These are phyloP conservation scores for Yarrowia sp. DNA, from an alignment of 805 yeast species.

Conservation along the genomic window DNA sequence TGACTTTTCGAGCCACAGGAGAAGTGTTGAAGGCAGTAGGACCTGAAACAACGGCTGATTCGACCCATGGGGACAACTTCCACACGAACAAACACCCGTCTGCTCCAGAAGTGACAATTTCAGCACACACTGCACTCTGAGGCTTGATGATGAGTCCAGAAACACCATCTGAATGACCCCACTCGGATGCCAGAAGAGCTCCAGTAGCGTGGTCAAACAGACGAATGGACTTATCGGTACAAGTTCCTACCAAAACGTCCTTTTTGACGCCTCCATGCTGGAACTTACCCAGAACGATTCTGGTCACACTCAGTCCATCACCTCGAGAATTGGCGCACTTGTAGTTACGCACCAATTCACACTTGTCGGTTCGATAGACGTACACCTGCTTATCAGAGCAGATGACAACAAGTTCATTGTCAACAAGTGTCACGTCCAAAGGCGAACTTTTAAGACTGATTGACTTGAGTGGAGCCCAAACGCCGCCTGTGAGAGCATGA, in stretches of 20 bases:
- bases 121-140: conserved; percentile 11
- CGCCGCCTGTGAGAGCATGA: conserved; percentile 49
- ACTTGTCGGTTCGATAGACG: conserved; percentile 52
- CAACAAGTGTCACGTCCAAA: conserved; percentile 42
- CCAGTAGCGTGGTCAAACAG: conserved; percentile 57
- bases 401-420: conserved; percentile 57
- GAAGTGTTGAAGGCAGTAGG: neutral
- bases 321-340: conserved; percentile 46
- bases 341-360: conserved; percentile 52
- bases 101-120: conserved; percentile 44
- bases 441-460: conserved; percentile 59
- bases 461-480: conserved; percentile 29
- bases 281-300: conserved; percentile 43
- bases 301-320: conserved; percentile 33
- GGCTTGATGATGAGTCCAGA: conserved; percentile 51
- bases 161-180: conserved; percentile 67
- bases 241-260: conserved; percentile 46
- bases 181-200: conserved; percentile 57
- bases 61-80: conserved; percentile 38
- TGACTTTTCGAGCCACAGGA: conserved; percentile 23
- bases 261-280: conserved; percentile 40
- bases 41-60: neutral
- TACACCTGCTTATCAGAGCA: conserved; percentile 59
- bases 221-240: conserved; percentile 66
- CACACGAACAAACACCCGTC: conserved; percentile 47